Base-by-base conservation (phyloP, 768 basidiomycete genomes). In the Suillus luteus region DNA sequence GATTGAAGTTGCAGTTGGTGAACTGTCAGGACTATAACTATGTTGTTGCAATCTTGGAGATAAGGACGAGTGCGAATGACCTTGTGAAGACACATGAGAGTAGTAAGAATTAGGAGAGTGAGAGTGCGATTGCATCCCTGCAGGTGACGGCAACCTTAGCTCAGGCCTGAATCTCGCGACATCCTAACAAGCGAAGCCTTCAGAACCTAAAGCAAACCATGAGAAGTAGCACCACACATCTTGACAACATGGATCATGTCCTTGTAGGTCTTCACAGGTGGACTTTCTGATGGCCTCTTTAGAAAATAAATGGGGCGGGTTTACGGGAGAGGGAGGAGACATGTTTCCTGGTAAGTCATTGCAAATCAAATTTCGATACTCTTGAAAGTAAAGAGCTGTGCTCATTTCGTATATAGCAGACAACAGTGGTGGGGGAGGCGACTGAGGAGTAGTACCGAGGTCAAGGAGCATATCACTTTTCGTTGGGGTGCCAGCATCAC, bases 291-390 rank as follows among this genome's bases (percentile, higher is more conserved):
- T n/a, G n/a, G n/a, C n/a, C n/a, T n/a, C n/a, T n/a, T n/a, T n/a
- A n/a, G n/a, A n/a, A n/a, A n/a, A n/a, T n/a, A n/a, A n/a, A n/a
- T 74, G 69, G 43, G 75, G 61, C 63, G 75, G 71, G 17, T 73
- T 81, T 31, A 72, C 70, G 55, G 76, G 77, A 43, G 79, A 76
- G 14, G 72, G 68, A 51, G 76, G 70, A 40, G 79, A 79, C 22
- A 74, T 72, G 49, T 72, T 75, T 22, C 79, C 70, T 1, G 88
- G 88, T 1, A 83, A 72, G 75, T 89, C 90, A 68, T 88, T 89
- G 54, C 91, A 88, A 49, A 89, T 72, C n/a, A 94, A 81, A 41
- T 85, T 86, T 51, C 88, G 83, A 74, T 92, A 95, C 69, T 88
- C 89, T 68, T 89, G 89, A 69, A 87, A 92, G 64, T 86, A 81